Conservation (phyloP, 495 filamentous ascomycete genomes). For the Penicillium pulvis region DNA sequence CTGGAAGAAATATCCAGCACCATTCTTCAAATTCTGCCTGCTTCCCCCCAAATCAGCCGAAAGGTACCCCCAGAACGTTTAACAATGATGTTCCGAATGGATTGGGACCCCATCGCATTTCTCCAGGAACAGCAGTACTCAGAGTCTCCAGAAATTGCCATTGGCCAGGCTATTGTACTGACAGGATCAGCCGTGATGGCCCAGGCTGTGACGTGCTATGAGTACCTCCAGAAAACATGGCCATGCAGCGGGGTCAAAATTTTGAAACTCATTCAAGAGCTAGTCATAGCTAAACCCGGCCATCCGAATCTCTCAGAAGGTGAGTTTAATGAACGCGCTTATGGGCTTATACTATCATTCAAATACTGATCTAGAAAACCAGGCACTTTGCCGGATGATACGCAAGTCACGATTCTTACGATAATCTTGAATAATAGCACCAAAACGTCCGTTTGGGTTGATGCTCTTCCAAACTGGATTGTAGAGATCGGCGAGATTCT, state of each 20-base stretch:
- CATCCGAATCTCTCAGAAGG: too few species aligned
- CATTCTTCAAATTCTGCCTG: not conserved
- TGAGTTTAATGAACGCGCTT: too few species aligned
- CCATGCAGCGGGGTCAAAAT: not conserved
- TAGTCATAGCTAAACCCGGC: too few species aligned
- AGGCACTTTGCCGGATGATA: not conserved
- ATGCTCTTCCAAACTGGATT: not conserved
- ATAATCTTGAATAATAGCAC: not conserved
- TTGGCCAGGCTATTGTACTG: not conserved
- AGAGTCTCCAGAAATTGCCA: not conserved
- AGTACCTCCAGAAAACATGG: constrained; percentile 1
- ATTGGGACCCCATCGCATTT: not conserved
- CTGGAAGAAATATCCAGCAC: not conserved
- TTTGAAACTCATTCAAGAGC: not conserved
- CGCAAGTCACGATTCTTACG: not conserved
- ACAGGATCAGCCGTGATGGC: not conserved
- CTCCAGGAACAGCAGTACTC: not conserved
- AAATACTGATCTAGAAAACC: too few species aligned
- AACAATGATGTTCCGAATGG: not conserved
- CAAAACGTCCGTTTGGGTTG: not conserved
- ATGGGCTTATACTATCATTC: too few species aligned
- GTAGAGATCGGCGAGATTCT: constrained; percentile 7
- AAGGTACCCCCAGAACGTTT: not conserved
- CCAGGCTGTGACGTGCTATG: not conserved
- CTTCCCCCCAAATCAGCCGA: not conserved